Percentiles rank a stretch among this genome's conserved stretches.
These are phyloP conservation scores for Chaetoscypha palmicola DNA, from an alignment of 2,329 filamentous ascomycete species.

Conservation along the genomic window DNA sequence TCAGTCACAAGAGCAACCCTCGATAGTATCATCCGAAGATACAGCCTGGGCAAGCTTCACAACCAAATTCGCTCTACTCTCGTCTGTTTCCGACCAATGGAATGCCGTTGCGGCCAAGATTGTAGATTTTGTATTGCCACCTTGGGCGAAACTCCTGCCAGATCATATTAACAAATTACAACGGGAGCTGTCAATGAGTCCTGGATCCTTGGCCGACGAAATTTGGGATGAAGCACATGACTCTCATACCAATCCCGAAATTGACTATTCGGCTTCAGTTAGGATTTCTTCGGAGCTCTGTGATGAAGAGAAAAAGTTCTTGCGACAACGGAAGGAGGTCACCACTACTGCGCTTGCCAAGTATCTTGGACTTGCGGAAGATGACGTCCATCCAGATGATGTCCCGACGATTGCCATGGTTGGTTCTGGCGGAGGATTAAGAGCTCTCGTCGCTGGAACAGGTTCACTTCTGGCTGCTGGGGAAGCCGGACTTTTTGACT, in stretches of 20 bases:
- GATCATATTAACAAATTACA: slow-evolving; percentile 76
- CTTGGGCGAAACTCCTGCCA: slow-evolving; percentile 74
- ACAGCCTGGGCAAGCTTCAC: slow-evolving; percentile 29
- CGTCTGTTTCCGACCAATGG: slow-evolving; percentile 50
- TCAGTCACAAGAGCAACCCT: slow-evolving; percentile 12
- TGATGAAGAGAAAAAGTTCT: slow-evolving; percentile 71
- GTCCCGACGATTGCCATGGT: slow-evolving; percentile 91
- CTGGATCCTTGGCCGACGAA: slow-evolving; percentile 82
- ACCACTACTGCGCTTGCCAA: slow-evolving; percentile 68
- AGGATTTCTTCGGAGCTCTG: slow-evolving; percentile 77
- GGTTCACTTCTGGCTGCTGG: slow-evolving; percentile 80
- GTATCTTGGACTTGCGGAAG: slow-evolving; percentile 72
- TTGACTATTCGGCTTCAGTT: slow-evolving; percentile 72
- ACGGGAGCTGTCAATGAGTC: slow-evolving; percentile 76
- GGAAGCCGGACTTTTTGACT: slow-evolving; percentile 86
- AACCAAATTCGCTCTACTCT: slow-evolving; percentile 36
- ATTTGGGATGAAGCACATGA: slow-evolving; percentile 92
- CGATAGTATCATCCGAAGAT: slow-evolving; percentile 15
- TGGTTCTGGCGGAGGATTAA: slow-evolving; percentile 83
- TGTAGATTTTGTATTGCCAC: slow-evolving; percentile 67
- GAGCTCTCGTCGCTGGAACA: slow-evolving; percentile 83
- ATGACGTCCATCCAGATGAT: slow-evolving; percentile 85
- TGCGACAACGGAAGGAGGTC: slow-evolving; percentile 59
- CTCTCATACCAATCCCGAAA: slow-evolving; percentile 77
- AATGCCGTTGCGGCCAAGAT: slow-evolving; percentile 48